A percentile compares a stretch with the other conserved stretches of the same genome.
These are phyloP conservation scores for Plectosphaerella sp. DNA, from an alignment of 2,329 filamentous ascomycete species.

Conservation along the genomic window DNA sequence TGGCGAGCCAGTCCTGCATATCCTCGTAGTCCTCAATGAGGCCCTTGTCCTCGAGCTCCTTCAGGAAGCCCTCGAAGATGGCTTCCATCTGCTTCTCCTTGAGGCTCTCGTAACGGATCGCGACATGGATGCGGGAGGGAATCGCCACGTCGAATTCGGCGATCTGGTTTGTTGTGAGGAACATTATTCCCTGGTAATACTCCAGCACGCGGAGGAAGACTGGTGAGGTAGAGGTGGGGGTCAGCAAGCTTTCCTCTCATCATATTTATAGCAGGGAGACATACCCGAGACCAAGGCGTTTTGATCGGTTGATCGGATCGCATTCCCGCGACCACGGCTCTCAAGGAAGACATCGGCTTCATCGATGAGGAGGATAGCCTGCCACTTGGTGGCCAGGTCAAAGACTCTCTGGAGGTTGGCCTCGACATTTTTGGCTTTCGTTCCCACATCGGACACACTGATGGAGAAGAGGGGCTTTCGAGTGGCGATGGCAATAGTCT, in stretches of 20 bases:
- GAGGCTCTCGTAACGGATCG: conserved; percentile 74
- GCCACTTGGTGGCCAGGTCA: conserved; percentile 80
- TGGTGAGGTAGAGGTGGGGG: conserved; percentile 6
- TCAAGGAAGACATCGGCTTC: conserved; percentile 85
- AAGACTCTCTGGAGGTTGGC: conserved; percentile 71
- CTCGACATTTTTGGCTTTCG: conserved; percentile 60
- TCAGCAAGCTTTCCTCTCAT: too few relatives aligned
- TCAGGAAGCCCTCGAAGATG: conserved; percentile 74
- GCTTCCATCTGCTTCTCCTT: conserved; percentile 66
- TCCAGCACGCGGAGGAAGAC: conserved; percentile 50
- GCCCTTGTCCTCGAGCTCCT: not conserved
- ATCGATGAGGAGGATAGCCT: conserved; percentile 78
- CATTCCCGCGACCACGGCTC: conserved; percentile 59
- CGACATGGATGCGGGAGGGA: conserved; percentile 82
- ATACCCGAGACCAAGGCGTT: conserved; percentile 69
- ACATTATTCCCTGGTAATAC: conserved; percentile 45
- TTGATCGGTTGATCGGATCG: conserved; percentile 67
- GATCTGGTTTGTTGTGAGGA: conserved; percentile 47
- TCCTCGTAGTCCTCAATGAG: conserved; percentile 1
- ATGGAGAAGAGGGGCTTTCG: conserved; percentile 45
- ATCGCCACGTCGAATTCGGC: conserved; percentile 36
- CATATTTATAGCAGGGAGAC: too few relatives aligned
- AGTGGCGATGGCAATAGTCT: conserved; percentile 45
- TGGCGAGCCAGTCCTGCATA: conserved; percentile 4
- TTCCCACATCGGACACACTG: conserved; percentile 66